Conservation (phyloP, 371 early-diverging fungal genomes). For the Mortierella sp. region DNA sequence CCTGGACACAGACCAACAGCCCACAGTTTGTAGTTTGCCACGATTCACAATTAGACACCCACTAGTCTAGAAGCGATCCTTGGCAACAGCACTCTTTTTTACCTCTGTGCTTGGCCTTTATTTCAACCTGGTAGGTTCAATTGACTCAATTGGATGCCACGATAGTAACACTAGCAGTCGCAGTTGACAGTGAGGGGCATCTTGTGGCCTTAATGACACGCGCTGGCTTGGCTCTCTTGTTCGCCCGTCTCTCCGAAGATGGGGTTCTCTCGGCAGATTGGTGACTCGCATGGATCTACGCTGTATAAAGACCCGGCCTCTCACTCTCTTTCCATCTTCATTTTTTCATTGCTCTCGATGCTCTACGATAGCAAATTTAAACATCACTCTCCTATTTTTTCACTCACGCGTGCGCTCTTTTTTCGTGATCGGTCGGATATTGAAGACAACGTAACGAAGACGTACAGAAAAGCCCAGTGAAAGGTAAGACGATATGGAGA, state of each 20-base stretch:
- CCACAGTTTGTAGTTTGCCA: neutral
- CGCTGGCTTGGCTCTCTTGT: neutral
- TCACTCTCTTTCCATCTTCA: neutral
- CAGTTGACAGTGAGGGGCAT: neutral
- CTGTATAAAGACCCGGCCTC: neutral
- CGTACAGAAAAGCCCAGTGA: neutral
- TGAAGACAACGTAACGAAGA: neutral
- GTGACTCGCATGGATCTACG: neutral
- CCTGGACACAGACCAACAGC: neutral
- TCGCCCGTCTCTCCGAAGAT: neutral
- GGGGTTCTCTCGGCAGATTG: neutral
- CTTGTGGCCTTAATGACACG: neutral
- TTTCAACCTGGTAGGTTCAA: neutral
- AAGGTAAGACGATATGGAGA: neutral
- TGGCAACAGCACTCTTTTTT: no score
- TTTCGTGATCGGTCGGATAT: neutral
- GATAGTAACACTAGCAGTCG: neutral
- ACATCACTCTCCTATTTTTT: neutral
- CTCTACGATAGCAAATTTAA: neutral
- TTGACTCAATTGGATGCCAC: constrained; percentile 3
- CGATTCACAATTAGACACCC: neutral
- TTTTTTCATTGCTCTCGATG: neutral
- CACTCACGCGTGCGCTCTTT: neutral
- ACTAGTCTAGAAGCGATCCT: neutral
- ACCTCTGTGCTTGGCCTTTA: no score